phyloP scores from a whole-genome alignment of 805 yeast genomes.

The Lachancea fermentati region DNA sequence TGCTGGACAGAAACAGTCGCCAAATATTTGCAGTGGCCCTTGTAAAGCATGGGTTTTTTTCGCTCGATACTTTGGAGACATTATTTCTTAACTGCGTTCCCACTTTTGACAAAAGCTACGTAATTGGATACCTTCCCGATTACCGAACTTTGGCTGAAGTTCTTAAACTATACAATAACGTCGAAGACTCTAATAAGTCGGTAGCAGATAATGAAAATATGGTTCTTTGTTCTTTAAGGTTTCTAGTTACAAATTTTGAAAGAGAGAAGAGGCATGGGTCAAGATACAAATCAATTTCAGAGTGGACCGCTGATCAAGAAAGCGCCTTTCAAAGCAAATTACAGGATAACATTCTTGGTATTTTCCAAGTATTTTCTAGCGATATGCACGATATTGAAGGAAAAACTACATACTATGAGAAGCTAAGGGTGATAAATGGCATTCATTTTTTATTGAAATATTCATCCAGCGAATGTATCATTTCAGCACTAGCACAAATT shows the following conservation, averaged over 20 bases:
- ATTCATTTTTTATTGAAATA: conserved; percentile 56
- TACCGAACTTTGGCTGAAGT: conserved; percentile 31
- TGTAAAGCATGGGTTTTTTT: conserved; percentile 29
- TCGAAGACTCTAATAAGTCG: conserved; percentile 13
- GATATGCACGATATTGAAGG: conserved; percentile 71
- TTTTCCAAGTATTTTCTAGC: conserved; percentile 75
- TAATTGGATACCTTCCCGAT: conserved; percentile 27
- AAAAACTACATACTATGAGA: conserved; percentile 64
- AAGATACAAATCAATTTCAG: conserved; percentile 21
- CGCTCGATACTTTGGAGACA: conserved; percentile 27
- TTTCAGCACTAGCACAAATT: conserved; percentile 75
- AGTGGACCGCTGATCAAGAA: conserved; percentile 28
- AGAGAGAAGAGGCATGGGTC: conserved; percentile 26
- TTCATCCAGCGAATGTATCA: conserved; percentile 47
- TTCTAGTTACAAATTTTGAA: conserved; percentile 25
- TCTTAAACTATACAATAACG: conserved; percentile 25
- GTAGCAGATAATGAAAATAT: conserved; percentile 20
- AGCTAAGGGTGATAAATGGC: conserved; percentile 66
- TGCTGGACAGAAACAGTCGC: conserved; percentile 28
- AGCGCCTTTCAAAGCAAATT: conserved; percentile 37
- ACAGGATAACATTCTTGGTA: conserved; percentile 60
- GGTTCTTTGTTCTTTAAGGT: conserved; percentile 25
- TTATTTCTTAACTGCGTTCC: conserved; percentile 27
- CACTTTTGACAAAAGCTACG: conserved; percentile 25
- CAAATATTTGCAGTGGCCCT: conserved; percentile 32